Percentiles rank a stretch among this genome's conserved stretches.
Conservation (phyloP, 176 grass and related monocot genomes). For the Aegilops longissima region DNA sequence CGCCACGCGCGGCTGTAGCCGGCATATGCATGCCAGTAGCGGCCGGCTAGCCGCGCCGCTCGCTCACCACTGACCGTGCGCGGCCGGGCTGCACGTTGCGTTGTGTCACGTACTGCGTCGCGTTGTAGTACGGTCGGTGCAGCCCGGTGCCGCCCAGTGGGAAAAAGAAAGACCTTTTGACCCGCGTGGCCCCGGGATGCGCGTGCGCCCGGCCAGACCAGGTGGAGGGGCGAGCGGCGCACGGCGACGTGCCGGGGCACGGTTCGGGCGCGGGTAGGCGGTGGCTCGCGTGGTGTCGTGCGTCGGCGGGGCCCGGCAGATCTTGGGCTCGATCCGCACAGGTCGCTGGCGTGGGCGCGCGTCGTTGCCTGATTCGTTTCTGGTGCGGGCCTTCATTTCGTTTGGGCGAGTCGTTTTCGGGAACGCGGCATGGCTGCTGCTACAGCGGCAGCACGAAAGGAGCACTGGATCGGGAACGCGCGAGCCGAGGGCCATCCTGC, state of each 20-base stretch:
- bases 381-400: slow-evolving; percentile 8
- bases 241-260: neutral
- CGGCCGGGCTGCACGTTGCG: neutral
- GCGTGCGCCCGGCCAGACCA: too few relatives aligned
- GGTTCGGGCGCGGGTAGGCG: neutral
- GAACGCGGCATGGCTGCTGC: slow-evolving; percentile 19
- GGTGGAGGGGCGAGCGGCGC: too few relatives aligned
- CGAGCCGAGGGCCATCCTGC: slow-evolving; percentile 29
- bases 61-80: neutral
- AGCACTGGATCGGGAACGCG: slow-evolving; percentile 23
- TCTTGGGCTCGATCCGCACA: neutral
- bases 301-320: too few relatives aligned
- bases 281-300: slow-evolving; percentile 18
- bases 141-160: too few relatives aligned
- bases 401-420: neutral
- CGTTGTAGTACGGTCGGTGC: too few relatives aligned
- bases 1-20: slow-evolving; percentile 17
- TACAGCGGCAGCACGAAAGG: neutral
- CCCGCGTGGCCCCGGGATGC: too few relatives aligned
- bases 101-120: neutral
- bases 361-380: neutral
- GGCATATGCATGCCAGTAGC: too few relatives aligned
- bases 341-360: too few relatives aligned
- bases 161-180: too few relatives aligned
- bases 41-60: too few relatives aligned